These are phyloP conservation scores for Boletus pseudo-olivaceus DNA, from an alignment of 768 basidiomycete genomes.

Conservation along the genomic window DNA sequence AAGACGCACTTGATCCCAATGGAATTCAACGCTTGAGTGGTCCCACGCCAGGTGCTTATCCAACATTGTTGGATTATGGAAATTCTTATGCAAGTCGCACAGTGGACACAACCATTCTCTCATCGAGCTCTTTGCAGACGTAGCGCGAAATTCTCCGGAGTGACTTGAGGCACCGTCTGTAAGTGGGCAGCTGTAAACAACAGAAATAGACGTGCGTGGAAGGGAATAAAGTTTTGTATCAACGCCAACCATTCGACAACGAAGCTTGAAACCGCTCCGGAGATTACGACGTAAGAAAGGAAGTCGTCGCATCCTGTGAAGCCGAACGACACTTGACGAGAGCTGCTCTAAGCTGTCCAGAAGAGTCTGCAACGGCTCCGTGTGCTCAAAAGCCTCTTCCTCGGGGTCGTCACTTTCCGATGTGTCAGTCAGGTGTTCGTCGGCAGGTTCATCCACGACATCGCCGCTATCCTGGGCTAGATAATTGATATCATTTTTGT, in stretches of 20 bases:
- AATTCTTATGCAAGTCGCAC: slow-evolving; percentile 45
- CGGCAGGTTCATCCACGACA: background rate
- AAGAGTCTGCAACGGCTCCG: slow-evolving; percentile 34
- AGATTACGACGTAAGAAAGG: slow-evolving; percentile 59
- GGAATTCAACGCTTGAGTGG: slow-evolving; percentile 39
- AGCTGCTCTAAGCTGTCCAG: slow-evolving; percentile 35
- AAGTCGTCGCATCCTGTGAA: slow-evolving; percentile 39
- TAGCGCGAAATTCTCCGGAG: slow-evolving; percentile 8
- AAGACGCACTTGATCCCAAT: slow-evolving; percentile 36
- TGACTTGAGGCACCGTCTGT: slow-evolving; percentile 2
- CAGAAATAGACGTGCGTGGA: slow-evolving; percentile 19
- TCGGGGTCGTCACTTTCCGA: slow-evolving; percentile 11
- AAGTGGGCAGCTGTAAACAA: slow-evolving; percentile 21
- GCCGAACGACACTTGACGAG: slow-evolving; percentile 30
- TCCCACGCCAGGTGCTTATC: slow-evolving; percentile 47
- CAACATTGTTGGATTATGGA: slow-evolving; percentile 43
- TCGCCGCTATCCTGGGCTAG: slow-evolving; percentile 2
- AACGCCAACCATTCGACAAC: slow-evolving; percentile 39
- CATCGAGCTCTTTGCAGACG: slow-evolving; percentile 25
- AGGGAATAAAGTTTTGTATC: slow-evolving; percentile 25
- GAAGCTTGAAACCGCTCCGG: slow-evolving; percentile 42
- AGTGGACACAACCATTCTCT: slow-evolving; percentile 49
- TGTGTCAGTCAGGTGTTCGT: background rate
- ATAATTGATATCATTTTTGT: background rate
- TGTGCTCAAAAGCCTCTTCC: slow-evolving; percentile 2